Evolutionary conservation across 2,329 filamentous ascomycete species (phyloP).

Genomic region (Colletotrichum neosansevieriae): DNA sequence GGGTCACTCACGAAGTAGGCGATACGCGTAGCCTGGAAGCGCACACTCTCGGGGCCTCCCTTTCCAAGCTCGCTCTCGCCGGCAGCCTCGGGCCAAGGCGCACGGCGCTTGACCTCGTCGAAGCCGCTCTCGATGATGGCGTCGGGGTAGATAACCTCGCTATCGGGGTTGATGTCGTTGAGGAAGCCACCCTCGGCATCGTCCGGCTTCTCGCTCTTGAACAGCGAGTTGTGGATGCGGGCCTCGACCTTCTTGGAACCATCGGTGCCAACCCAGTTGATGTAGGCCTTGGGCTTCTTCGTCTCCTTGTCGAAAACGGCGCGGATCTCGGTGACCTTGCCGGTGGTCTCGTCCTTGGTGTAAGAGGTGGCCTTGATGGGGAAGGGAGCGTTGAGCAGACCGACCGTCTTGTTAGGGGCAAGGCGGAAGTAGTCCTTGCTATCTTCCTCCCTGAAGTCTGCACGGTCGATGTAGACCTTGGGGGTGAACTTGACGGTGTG

Average conservation of each 20-base stretch:
- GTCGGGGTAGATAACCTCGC: constrained; percentile 81
- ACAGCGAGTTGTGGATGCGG: constrained; percentile 84
- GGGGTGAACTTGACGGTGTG: constrained; percentile 75
- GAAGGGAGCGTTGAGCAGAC: constrained; percentile 78
- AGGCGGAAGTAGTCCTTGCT: constrained; percentile 84
- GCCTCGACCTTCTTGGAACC: constrained; percentile 78
- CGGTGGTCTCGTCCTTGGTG: constrained; percentile 73
- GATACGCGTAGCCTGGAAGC: constrained; percentile 92
- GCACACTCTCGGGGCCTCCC: constrained; percentile 77
- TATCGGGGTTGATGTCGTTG: constrained; percentile 85
- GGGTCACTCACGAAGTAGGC: constrained; percentile 77
- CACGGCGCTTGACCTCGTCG: constrained; percentile 77
- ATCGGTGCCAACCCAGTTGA: constrained; percentile 85
- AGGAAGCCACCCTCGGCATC: constrained; percentile 84
- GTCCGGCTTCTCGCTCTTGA: constrained; percentile 87
- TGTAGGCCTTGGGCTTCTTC: constrained; percentile 82
- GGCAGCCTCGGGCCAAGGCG: constrained; percentile 85
- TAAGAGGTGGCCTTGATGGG: constrained; percentile 79
- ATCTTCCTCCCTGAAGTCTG: constrained; percentile 82
- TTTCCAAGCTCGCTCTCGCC: constrained; percentile 74
- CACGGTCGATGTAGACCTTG: constrained; percentile 86
- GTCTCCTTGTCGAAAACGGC: constrained; percentile 76
- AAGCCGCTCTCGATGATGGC: constrained; percentile 89
- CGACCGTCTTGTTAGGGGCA: constrained; percentile 81
- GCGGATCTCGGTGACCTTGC: constrained; percentile 74